Evolutionary conservation across 352 stramenopile species (phyloP), one percentile per base, ranked within the genome.

Genomic region (Globisporangium orthogonon): DNA sequence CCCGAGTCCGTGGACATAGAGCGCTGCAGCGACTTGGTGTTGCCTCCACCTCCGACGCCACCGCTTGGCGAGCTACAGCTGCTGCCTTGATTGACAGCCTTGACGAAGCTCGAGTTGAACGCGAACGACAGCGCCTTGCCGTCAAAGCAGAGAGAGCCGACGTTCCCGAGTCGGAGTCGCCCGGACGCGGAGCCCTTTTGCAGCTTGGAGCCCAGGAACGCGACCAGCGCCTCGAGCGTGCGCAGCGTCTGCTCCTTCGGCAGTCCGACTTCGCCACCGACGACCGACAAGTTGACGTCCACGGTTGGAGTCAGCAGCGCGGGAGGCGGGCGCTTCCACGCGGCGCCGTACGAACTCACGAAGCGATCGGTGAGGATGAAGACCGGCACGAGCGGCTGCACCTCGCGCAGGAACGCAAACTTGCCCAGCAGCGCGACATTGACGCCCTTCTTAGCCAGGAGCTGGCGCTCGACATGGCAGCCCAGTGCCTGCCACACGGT

Each of bases 301-400:
- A 55, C 45, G 4, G 62, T 70, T 0, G 73, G 69, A 0, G 60
- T 73, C 28, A 88, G 54, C 28, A 77, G 59, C n/a, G 72, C 69
- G 9, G 75, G 78, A 7, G 74, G 66, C 10, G 72, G 73, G 30
- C 70, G 67, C 31, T 66, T 60, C 75, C 73, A 86, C 4, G 54
- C 46, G 9, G 78, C 65, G 5, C 65, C 56, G 46, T 86, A 83
- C 0, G 48, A 55, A 53, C 56, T 73, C 47, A 54, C 47, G 57
- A 86, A 86, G 10, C 70, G 74, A 52, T 86, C 78, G 15, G 70
- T 57, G 7, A 88, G 68, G 17, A 84, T 31, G 50, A 86, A 88
- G 4, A 86, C 67, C 5, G 74, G 71, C 10, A 37, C 53, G 17
- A 59, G 23, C 7, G 63, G 59, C 14, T 68, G 56, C 39, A 71